A percentile compares a stretch with the other conserved stretches of the same genome.
phyloP scores from a whole-genome alignment of 768 basidiomycete genomes.

The Pulveroboletus frians region DNA sequence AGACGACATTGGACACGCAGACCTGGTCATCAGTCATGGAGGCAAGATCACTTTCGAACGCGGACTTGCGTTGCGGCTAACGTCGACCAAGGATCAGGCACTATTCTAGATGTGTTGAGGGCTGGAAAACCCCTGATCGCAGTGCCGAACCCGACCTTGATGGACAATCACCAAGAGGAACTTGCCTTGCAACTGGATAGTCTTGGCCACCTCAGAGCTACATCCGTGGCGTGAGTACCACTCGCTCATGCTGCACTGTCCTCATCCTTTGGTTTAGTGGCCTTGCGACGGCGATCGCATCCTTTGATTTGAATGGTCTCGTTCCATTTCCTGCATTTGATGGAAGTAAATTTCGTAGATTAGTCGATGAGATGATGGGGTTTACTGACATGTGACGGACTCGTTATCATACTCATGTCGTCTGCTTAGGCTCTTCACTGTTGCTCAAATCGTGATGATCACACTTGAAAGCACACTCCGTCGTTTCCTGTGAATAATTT shows the following conservation, averaged over 20 bases:
- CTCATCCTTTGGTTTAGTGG: slow-evolving; percentile 34
- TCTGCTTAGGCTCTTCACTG: not conserved
- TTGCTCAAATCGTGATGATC: not conserved
- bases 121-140: slow-evolving; percentile 74
- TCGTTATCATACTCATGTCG: slow-evolving; percentile 3
- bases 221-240: slow-evolving; percentile 51
- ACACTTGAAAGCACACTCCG: not conserved
- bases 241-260: not conserved
- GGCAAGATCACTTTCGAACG: slow-evolving; percentile 44
- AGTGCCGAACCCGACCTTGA: slow-evolving; percentile 81
- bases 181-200: slow-evolving; percentile 64
- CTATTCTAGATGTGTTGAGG: slow-evolving; percentile 84
- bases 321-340: slow-evolving; percentile 66
- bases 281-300: slow-evolving; percentile 50
- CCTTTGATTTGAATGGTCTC: slow-evolving; percentile 41
- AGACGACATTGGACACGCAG: slow-evolving; percentile 56
- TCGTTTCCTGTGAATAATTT: not conserved
- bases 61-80: not conserved
- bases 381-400: slow-evolving; percentile 37
- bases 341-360: slow-evolving; percentile 54
- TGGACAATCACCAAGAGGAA: slow-evolving; percentile 93
- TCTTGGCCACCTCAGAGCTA: slow-evolving; percentile 53
- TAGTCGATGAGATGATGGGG: slow-evolving; percentile 80
- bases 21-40: slow-evolving; percentile 89
- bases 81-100: slow-evolving; percentile 71